phyloP scores from a whole-genome alignment of 2,329 filamentous ascomycete genomes.

The Gremmenia infestans region DNA sequence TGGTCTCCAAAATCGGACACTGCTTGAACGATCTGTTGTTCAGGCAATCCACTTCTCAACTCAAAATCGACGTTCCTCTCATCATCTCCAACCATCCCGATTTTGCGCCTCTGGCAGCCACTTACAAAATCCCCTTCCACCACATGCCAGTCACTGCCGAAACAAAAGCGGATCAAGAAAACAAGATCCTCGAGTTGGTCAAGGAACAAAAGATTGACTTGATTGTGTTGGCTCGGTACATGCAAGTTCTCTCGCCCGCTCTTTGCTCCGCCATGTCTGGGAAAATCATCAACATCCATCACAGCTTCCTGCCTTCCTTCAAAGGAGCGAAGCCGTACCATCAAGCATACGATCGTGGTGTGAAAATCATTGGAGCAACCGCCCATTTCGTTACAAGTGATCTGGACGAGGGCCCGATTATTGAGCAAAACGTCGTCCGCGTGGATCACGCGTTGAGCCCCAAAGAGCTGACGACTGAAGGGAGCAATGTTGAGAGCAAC shows the following conservation, averaged over 20 bases:
- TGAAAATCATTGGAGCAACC: constrained; percentile 84
- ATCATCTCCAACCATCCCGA: constrained; percentile 82
- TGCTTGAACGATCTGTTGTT: constrained; percentile 81
- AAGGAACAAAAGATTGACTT: constrained; percentile 67
- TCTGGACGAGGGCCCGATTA: constrained; percentile 81
- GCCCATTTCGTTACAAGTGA: constrained; percentile 84
- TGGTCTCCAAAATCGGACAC: constrained; percentile 87
- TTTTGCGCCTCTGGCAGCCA: constrained; percentile 61
- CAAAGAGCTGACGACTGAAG: constrained; percentile 72
- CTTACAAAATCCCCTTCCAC: constrained; percentile 73
- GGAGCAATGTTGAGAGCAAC: constrained; percentile 79
- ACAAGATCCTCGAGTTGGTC: constrained; percentile 65
- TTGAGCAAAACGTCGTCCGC: constrained; percentile 74
- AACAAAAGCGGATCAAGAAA: constrained; percentile 71
- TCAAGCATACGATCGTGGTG: constrained; percentile 78
- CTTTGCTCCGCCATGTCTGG: constrained; percentile 77
- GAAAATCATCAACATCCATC: constrained; percentile 89
- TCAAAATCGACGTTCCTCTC: constrained; percentile 66
- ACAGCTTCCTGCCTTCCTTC: constrained; percentile 80
- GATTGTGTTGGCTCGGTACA: constrained; percentile 77
- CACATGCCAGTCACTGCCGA: constrained; percentile 76
- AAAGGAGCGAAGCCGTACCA: constrained; percentile 87
- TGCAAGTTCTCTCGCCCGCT: constrained; percentile 75
- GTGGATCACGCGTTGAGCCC: constrained; percentile 74
- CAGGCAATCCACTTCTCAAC: constrained; percentile 68